Base-by-base conservation (phyloP, 2,329 filamentous ascomycete species). In the Tolypocladium capitatum region DNA sequence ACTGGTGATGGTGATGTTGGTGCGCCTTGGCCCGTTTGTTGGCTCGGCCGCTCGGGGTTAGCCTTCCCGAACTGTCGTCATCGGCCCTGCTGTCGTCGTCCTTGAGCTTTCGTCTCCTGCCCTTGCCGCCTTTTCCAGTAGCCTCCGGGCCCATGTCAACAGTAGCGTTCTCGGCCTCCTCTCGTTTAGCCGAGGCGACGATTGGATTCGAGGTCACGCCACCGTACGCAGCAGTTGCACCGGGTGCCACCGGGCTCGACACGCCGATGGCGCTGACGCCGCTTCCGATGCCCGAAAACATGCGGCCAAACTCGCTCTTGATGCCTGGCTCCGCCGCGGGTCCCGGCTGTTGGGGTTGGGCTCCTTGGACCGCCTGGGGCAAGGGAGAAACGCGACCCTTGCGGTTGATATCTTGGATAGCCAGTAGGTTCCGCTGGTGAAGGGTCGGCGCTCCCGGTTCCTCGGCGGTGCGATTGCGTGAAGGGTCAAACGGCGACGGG, bases 301-400 rank as follows among this genome's bases (percentile, higher is more conserved):
- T 94, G 52, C 88, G 83, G 28, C 90, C 90, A 62, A 96, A 90
- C 62, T 96, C 91, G 61, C 83, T 94, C 72, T 96, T 95, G 60
- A 96, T 94, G 40, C 85, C 85, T 11, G 88, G 85, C 62, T 95
- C 89, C 16, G 83, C 85, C 14, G 81, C 80, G 6, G 88, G 86
- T 4, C 85, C 86, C 46, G 85, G 76, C 35, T 85, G 78, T 56
- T 89, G 85, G 16, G 83, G 80, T 62, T 95, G 90, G 1, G 86
- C 90, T 21, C 91, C 91, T 61, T 96, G 90, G 1, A 96, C 90
- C 21, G 91, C 90, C 64, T 96, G 91, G 1, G 91, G 91, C 16
- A 96, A 70, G 2, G 91, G 91, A 9, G 91, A 96, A 35, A 88
- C 75, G 44, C 90, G 82, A 2, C 90, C 90, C 54, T 84, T 85